Evolutionary conservation across 768 basidiomycete genomes (phyloP), one percentile per base, ranked within the genome.

Genomic region (Serendipita sp.): DNA sequence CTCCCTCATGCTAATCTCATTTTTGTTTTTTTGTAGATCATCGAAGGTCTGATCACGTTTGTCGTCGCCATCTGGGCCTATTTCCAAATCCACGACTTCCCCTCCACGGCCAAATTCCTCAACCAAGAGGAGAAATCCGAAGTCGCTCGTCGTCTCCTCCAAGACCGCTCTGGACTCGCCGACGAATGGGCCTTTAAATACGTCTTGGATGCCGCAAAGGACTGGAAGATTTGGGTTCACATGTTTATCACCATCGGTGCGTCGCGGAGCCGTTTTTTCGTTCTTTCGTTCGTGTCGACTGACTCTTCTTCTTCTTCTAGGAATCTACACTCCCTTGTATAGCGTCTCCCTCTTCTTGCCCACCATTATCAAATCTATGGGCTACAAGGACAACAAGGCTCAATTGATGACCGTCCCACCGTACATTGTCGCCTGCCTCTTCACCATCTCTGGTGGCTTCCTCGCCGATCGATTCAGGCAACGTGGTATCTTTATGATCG

Each of bases 381-480:
- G 86, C 5, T 88, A 77, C 71, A 73, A 74, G n/a, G 84, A 86
- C 2, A 87, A 86, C 0, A 77, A 78, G 0, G 87, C 88, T 5
- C 89, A 90, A 71, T 75, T 90, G 45, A 72, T 90, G 63, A 87
- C 85, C 2, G 86, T 89, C 3, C 88, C 88, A 0, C 85, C 88
- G 43, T 91, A 89, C 69, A 77, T 77, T 5, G 77, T 82, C 48
- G 88, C 88, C 10, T 84, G 85, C 67, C 74, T 83, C 27, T 71
- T 82, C 44, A 89, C 88, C 3, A 86, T 83, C 69, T 62, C 72
- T 0, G 81, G 87, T 36, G 86, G 85, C 3, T 85, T 77, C 70
- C 55, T 76, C 6, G 85, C 85, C 0, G 87, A 89, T 70, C 76
- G 80, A 60, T 76, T 78, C 65, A 81, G 83, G 16, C 76, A 76